Conservation (phyloP, 192 early-diverging fungal species). For the Backusella circina region DNA sequence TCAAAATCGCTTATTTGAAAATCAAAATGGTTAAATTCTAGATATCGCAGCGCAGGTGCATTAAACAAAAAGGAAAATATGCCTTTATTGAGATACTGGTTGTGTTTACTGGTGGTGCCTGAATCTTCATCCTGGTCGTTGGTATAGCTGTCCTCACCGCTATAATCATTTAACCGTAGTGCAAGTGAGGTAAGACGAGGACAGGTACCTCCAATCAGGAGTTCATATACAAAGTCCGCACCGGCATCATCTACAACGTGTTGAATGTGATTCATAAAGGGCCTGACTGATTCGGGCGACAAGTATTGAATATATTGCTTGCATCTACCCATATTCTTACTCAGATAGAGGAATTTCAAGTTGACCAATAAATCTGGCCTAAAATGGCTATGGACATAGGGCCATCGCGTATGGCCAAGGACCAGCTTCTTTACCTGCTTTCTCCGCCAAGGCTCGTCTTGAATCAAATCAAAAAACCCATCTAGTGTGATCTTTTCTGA, state of each 20-base stretch:
- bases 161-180: background rate
- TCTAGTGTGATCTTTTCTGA: background rate
- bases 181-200: background rate
- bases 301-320: background rate
- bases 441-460: background rate
- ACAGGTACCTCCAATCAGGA: background rate
- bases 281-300: background rate
- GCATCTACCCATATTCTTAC: background rate
- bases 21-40: background rate
- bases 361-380: background rate
- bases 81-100: background rate
- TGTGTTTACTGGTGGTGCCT: background rate
- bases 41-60: background rate
- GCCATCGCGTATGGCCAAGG: background rate
- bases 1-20: background rate
- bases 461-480: background rate
- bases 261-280: background rate
- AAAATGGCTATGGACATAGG: background rate
- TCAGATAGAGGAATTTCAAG: background rate
- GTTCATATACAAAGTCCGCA: background rate
- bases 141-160: background rate
- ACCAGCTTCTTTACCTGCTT: background rate
- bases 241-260: background rate
- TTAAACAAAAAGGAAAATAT: background rate
- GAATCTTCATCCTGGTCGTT: background rate